phyloP scores from a whole-genome alignment of 306 rosid species.

The Begonia fuchsioides region DNA sequence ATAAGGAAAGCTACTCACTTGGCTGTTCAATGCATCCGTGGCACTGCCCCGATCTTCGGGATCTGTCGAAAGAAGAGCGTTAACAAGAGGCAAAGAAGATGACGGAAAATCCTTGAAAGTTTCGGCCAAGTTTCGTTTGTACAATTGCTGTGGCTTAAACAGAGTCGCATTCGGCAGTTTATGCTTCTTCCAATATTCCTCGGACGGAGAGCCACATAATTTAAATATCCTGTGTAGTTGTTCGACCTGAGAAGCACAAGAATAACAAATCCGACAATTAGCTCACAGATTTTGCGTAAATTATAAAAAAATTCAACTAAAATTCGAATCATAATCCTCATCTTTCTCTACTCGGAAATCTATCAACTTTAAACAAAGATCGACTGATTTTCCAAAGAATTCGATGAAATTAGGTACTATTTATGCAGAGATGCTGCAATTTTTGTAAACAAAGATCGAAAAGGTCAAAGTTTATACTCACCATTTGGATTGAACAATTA shows the following conservation, averaged over 20 bases:
- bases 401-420: too few species aligned
- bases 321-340: too few species aligned
- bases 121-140: slow-evolving; percentile 46
- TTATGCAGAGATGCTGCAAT: too few species aligned
- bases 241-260: slow-evolving; percentile 52
- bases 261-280: background rate
- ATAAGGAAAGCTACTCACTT: slow-evolving; percentile 36
- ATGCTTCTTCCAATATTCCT: slow-evolving; percentile 79
- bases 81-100: slow-evolving; percentile 55
- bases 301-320: too few species aligned
- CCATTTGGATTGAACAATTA: too few species aligned
- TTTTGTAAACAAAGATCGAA: too few species aligned
- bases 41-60: slow-evolving; percentile 62
- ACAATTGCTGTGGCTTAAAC: slow-evolving; percentile 81
- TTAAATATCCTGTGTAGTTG: slow-evolving; percentile 96
- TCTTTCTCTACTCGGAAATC: too few species aligned
- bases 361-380: too few species aligned
- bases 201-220: slow-evolving; percentile 90
- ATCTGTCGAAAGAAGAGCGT: slow-evolving; percentile 71
- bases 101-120: slow-evolving; percentile 63
- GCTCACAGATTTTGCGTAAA: too few species aligned
- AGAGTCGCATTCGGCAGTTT: slow-evolving; percentile 83
- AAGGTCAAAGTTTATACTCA: too few species aligned
- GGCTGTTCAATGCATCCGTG: slow-evolving; percentile 50
- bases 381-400: too few species aligned